phyloP scores from a whole-genome alignment of 352 stramenopile genomes.

The Phytopythium oedochilum region DNA sequence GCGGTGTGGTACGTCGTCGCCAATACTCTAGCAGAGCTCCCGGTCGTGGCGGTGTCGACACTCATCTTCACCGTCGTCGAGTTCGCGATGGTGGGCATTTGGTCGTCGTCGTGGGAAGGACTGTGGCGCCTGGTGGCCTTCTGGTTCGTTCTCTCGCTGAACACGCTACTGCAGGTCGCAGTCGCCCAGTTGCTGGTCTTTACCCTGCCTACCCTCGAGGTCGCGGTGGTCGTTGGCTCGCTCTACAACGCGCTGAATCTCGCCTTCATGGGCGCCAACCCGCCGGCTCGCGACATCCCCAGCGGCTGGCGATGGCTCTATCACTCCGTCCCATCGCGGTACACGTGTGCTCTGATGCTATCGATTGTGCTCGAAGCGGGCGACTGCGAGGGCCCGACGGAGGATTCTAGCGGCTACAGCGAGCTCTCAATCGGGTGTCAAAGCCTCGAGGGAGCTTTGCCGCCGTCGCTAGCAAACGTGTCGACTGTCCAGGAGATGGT shows the following conservation, averaged over 20 bases:
- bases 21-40: conserved; percentile 49
- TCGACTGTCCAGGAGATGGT: background rate
- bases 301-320: conserved; percentile 24
- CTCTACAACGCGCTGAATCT: conserved; percentile 44
- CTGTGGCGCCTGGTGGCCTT: conserved; percentile 13
- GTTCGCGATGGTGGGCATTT: conserved; percentile 48
- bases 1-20: conserved; percentile 27
- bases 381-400: background rate
- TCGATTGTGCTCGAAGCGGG: background rate
- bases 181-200: conserved; percentile 61
- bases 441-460: background rate
- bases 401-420: background rate
- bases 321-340: conserved; percentile 10
- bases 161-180: conserved; percentile 37
- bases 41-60: conserved; percentile 21
- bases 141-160: conserved; percentile 32
- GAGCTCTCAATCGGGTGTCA: background rate
- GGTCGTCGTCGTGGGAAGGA: conserved; percentile 16
- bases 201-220: conserved; percentile 32
- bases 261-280: conserved; percentile 39
- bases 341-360: background rate
- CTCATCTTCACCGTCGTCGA: conserved; percentile 40
- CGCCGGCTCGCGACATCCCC: conserved; percentile 19
- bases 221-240: conserved; percentile 30
- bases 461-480: background rate